Conservation (phyloP, 208 protist species). For the Trypanosomatidae sp. region DNA sequence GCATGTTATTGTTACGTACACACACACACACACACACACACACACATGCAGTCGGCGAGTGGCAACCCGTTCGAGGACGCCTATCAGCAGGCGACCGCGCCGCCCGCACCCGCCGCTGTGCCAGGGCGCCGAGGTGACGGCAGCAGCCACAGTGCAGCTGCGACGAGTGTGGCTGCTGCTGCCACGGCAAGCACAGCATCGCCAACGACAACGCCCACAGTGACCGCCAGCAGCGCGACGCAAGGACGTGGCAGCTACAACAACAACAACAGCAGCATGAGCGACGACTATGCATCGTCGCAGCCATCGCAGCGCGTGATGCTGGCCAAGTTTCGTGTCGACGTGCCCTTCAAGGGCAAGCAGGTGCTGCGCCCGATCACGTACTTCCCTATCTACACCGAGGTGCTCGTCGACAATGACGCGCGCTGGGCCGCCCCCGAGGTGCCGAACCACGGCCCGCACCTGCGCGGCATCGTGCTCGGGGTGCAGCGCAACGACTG, state of each 20-base stretch:
- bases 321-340: conserved; percentile 34
- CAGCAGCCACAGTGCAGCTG: no score
- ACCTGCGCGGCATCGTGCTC: conserved; percentile 18
- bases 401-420: conserved; percentile 28
- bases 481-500: conserved; percentile 41
- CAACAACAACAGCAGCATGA: conserved; percentile 1
- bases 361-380: conserved; percentile 47
- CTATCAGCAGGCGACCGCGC: no score
- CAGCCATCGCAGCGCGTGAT: not conserved
- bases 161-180: no score
- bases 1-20: no score
- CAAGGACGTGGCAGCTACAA: no score
- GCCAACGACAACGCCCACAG: not conserved
- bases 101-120: no score
- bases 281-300: no score
- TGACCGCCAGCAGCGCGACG: no score
- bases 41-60: no score
- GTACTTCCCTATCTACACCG: conserved; percentile 57
- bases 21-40: no score
- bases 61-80: no score
- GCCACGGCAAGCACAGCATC: not conserved
- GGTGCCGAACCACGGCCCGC: conserved; percentile 21
- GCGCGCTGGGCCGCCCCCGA: conserved; percentile 22
- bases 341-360: conserved; percentile 23
- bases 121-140: no score